These are phyloP conservation scores for Lasiodiplodia citricola DNA, from an alignment of 2,329 filamentous ascomycete species.

Conservation along the genomic window DNA sequence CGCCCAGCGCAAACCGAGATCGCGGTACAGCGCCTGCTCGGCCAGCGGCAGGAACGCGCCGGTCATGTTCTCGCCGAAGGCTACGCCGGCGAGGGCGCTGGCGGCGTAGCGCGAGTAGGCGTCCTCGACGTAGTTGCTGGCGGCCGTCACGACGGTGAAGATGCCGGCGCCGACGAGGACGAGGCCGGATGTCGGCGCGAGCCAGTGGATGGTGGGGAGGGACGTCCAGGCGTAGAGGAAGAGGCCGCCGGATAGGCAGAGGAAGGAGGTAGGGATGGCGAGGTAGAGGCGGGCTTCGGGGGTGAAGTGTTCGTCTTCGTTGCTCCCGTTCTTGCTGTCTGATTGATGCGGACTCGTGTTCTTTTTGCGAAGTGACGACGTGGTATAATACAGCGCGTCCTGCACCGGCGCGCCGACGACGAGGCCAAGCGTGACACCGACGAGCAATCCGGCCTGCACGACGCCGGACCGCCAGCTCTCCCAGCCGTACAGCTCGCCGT, in stretches of 20 bases:
- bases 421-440: slow-evolving; percentile 53
- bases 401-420: slow-evolving; percentile 41
- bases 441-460: slow-evolving; percentile 52
- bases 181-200: slow-evolving; percentile 37
- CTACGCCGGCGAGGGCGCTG: slow-evolving; percentile 56
- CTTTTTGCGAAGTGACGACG: slow-evolving; percentile 57
- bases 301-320: slow-evolving; percentile 45
- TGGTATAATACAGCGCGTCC: slow-evolving; percentile 49
- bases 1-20: slow-evolving; percentile 56
- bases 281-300: slow-evolving; percentile 53
- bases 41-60: slow-evolving; percentile 56
- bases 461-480: slow-evolving; percentile 49
- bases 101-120: slow-evolving; percentile 57
- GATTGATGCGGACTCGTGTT: slow-evolving; percentile 43
- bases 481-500: slow-evolving; percentile 48
- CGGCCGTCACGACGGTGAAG: slow-evolving; percentile 52
- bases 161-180: slow-evolving; percentile 37
- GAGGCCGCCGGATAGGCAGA: slow-evolving; percentile 42
- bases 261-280: slow-evolving; percentile 47
- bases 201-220: slow-evolving; percentile 32
- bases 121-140: slow-evolving; percentile 56
- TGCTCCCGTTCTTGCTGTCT: slow-evolving; percentile 29
- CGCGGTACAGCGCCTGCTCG: slow-evolving; percentile 54
- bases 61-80: slow-evolving; percentile 56
- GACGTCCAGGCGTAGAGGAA: slow-evolving; percentile 40